Conservation (phyloP, 306 rosid species). For the Hippophae tibetana region DNA sequence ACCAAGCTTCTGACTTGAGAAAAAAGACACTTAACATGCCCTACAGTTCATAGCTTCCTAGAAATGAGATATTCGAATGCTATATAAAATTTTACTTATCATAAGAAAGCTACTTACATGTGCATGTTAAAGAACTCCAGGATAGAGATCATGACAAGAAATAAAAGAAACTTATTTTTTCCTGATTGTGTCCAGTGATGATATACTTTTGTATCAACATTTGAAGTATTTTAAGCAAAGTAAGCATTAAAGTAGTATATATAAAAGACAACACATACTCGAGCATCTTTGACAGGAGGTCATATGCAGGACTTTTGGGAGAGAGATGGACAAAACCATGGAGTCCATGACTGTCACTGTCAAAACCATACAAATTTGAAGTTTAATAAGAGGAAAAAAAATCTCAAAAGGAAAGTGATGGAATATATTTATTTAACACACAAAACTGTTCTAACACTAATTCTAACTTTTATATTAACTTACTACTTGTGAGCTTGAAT, state of each 20-base stretch:
- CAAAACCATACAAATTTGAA: slow-evolving; percentile 12
- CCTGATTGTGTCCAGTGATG: no score
- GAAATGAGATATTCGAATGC: no score
- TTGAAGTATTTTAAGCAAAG: no score
- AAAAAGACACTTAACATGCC: no score
- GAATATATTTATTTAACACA: slow-evolving; percentile 2
- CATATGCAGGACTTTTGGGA: slow-evolving; percentile 76
- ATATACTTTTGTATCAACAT: no score
- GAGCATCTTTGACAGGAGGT: slow-evolving; percentile 91
- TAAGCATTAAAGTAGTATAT: background rate
- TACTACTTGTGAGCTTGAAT: slow-evolving; percentile 93
- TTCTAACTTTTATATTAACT: slow-evolving; percentile 13
- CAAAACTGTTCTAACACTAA: background rate
- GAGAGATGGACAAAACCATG: slow-evolving; percentile 55
- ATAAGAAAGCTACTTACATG: no score
- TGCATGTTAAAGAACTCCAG: no score
- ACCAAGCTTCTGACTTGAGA: background rate
- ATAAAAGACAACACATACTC: slow-evolving; percentile 65
- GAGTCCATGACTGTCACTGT: slow-evolving; percentile 79
- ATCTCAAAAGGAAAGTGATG: background rate
- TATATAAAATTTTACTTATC: no score
- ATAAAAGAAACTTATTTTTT: no score
- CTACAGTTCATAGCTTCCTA: no score
- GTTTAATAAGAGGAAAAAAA: slow-evolving; percentile 1
- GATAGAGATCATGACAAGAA: no score